Conservation (phyloP, 345 rosid species). For the Melaleuca alternifolia region DNA sequence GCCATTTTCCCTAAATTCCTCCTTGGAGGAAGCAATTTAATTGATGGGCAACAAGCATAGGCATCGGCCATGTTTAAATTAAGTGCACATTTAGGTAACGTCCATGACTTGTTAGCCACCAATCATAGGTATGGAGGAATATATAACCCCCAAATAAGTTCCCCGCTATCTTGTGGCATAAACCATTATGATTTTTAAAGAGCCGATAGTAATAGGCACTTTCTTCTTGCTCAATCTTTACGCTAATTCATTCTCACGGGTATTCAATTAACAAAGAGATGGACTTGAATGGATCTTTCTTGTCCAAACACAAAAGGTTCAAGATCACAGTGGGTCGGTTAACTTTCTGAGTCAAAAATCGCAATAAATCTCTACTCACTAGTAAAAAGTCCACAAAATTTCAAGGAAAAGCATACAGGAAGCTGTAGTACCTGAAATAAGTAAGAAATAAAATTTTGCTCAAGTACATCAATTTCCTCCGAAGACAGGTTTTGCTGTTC, state of each 20-base stretch:
- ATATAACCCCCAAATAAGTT: not conserved
- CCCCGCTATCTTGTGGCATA: not conserved
- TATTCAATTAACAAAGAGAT: not conserved
- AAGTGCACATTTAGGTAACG: not conserved
- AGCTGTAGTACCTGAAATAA: conserved; percentile 61
- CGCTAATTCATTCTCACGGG: not conserved
- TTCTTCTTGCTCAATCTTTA: not conserved
- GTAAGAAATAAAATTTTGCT: conserved; percentile 77
- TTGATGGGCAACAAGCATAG: not conserved
- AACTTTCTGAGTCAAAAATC: not conserved
- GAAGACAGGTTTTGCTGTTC: conserved; percentile 64
- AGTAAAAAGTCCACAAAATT: not conserved
- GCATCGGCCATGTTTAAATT: not conserved
- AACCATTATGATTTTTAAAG: not conserved
- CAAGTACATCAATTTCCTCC: conserved; percentile 63
- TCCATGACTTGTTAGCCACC: not conserved
- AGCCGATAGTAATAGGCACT: not conserved
- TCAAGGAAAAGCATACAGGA: not conserved
- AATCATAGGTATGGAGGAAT: not conserved
- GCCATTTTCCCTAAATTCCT: not conserved
- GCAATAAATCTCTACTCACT: not conserved
- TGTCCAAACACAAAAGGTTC: not conserved
- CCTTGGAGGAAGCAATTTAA: not conserved
- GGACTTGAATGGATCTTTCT: not conserved
- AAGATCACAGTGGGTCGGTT: not conserved